Percentiles rank a stretch among this genome's conserved stretches.
phyloP scores from a whole-genome alignment of 805 yeast genomes.

The Saccharomyces mikatae region DNA sequence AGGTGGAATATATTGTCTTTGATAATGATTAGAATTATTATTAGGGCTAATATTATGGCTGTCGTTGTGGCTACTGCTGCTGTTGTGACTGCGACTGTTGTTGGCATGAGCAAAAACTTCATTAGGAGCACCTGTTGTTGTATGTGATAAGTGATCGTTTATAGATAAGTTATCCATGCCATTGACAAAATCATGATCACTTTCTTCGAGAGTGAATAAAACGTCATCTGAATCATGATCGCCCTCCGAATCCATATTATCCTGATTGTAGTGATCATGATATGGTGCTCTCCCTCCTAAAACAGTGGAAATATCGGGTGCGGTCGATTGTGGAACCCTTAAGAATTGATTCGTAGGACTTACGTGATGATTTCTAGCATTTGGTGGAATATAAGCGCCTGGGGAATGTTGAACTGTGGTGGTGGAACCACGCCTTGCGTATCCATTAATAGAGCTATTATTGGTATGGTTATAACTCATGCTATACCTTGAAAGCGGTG shows the following conservation, averaged over 20 bases:
- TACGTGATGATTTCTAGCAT: conserved; percentile 35
- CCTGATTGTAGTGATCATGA: conserved; percentile 18
- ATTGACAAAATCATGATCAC: conserved; percentile 23
- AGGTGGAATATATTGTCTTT: not conserved
- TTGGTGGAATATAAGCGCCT: conserved; percentile 70
- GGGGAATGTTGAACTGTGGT: conserved; percentile 25
- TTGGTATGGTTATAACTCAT: conserved; percentile 1
- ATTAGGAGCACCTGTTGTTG: not conserved
- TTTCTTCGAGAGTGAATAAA: conserved; percentile 31
- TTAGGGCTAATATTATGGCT: conserved; percentile 4
- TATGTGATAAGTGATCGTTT: conserved; percentile 3
- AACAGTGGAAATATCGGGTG: conserved; percentile 22
- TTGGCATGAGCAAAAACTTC: conserved; percentile 3
- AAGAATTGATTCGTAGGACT: conserved; percentile 5
- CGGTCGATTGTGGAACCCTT: conserved; percentile 10
- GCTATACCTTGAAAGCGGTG: conserved; percentile 5
- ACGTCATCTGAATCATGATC: conserved; percentile 29
- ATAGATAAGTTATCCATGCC: conserved; percentile 21
- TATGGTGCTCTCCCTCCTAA: conserved; percentile 8
- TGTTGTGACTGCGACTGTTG: not conserved
- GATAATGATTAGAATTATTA: conserved; percentile 12
- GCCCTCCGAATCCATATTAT: conserved; percentile 4
- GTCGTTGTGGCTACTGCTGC: not conserved
- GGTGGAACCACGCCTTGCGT: conserved; percentile 10
- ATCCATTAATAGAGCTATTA: conserved; percentile 4